phyloP scores from a whole-genome alignment of 345 rosid species.

The Rhizophora mangle region DNA sequence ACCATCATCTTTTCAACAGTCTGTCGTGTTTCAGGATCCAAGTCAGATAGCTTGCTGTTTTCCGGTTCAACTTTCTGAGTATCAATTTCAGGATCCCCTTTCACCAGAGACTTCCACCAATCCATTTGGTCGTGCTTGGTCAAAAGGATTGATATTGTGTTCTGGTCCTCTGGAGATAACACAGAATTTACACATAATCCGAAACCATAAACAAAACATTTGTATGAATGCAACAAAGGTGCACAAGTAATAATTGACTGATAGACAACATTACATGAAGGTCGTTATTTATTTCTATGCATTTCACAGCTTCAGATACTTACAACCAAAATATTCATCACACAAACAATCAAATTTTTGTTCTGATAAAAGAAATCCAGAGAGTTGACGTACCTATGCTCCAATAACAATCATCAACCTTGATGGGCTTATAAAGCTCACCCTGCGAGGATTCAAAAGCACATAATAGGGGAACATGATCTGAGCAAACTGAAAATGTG shows the following conservation, averaged over 20 bases:
- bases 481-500: background rate
- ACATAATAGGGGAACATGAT: background rate
- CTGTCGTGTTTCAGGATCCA: constrained; percentile 72
- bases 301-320: no score
- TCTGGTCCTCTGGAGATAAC: constrained; percentile 57
- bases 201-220: background rate
- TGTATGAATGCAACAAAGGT: background rate
- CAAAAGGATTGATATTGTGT: constrained; percentile 57
- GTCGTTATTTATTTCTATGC: background rate
- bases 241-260: background rate
- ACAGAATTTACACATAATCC: constrained; percentile 2
- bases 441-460: constrained; percentile 47
- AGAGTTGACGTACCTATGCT: constrained; percentile 61
- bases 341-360: no score
- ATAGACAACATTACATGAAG: background rate
- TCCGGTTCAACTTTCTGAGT: constrained; percentile 96
- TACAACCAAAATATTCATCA: no score
- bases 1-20: constrained; percentile 96
- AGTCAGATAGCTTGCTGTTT: constrained; percentile 73
- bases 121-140: constrained; percentile 91
- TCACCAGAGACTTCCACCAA: constrained; percentile 88
- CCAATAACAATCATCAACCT: constrained; percentile 91
- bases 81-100: constrained; percentile 82
- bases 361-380: no score
- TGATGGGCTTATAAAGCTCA: constrained; percentile 56